A percentile compares a stretch with the other conserved stretches of the same genome.
These are phyloP conservation scores for Ascochyta fabae DNA, from an alignment of 2,329 filamentous ascomycete genomes.

Conservation along the genomic window DNA sequence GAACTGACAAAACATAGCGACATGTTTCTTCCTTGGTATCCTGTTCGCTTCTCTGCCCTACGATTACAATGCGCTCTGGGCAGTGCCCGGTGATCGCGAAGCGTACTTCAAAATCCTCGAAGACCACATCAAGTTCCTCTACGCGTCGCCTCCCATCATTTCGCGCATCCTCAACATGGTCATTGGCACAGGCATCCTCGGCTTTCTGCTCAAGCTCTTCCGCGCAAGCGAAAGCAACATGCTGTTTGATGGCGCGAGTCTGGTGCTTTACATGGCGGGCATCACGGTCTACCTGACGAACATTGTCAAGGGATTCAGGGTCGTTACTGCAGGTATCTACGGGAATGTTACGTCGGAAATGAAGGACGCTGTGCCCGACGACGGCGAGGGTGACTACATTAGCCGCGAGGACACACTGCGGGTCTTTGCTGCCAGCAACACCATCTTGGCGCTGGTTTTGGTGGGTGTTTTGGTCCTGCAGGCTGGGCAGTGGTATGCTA, in stretches of 20 bases:
- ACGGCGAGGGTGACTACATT: conserved; percentile 67
- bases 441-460: conserved; percentile 89
- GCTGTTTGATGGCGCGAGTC: conserved; percentile 81
- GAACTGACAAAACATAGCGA: conserved; percentile 52
- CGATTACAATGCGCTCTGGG: conserved; percentile 89
- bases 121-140: conserved; percentile 86
- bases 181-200: conserved; percentile 83
- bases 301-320: conserved; percentile 91
- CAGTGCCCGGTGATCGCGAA: conserved; percentile 67
- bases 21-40: conserved; percentile 97
- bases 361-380: conserved; percentile 34
- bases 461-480: conserved; percentile 92
- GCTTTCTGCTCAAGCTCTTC: conserved; percentile 95
- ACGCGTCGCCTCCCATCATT: conserved; percentile 90
- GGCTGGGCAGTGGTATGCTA: conserved; percentile 98
- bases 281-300: conserved; percentile 94
- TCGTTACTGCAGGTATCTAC: conserved; percentile 77
- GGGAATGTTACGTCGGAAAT: conserved; percentile 52
- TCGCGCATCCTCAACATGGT: conserved; percentile 93
- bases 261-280: conserved; percentile 81
- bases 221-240: conserved; percentile 91
- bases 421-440: conserved; percentile 93
- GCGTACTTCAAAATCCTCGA: conserved; percentile 85
- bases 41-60: conserved; percentile 97
- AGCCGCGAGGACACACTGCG: conserved; percentile 87